Percentiles rank a stretch among this genome's conserved stretches.
Evolutionary conservation across 768 basidiomycete genomes (phyloP).

Genomic region (Holtermannia corniformis): DNA sequence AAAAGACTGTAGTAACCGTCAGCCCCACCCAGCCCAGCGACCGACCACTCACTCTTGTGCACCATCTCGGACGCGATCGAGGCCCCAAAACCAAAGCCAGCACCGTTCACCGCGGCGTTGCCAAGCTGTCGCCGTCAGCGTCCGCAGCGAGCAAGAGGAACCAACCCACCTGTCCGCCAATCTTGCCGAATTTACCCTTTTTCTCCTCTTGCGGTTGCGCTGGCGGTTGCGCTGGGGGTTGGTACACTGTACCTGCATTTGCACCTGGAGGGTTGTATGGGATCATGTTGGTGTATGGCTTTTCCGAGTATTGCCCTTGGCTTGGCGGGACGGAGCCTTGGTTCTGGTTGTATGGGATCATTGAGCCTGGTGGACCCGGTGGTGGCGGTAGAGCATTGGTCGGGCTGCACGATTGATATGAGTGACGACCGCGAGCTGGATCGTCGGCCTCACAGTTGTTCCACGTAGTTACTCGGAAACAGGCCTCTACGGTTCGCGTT

Average conservation of each 20-base stretch:
- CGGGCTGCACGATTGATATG: background rate
- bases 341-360: constrained; percentile 1
- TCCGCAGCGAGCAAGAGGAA: background rate
- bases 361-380: background rate
- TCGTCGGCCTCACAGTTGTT: constrained; percentile 21
- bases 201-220: constrained; percentile 7
- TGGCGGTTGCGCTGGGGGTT: constrained; percentile 1
- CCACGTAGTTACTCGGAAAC: constrained; percentile 32
- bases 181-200: constrained; percentile 24
- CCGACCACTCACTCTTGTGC: constrained; percentile 19
- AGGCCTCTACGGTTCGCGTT: constrained; percentile 25
- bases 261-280: constrained; percentile 6
- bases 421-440: background rate
- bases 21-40: too few relatives aligned
- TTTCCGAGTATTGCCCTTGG: constrained; percentile 1
- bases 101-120: constrained; percentile 16
- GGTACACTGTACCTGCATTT: background rate
- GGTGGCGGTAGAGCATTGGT: background rate
- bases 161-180: constrained; percentile 22
- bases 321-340: background rate
- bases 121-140: constrained; percentile 8
- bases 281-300: constrained; percentile 14
- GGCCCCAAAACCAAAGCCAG: constrained; percentile 23
- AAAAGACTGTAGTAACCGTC: too few relatives aligned
- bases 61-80: constrained; percentile 18